A percentile compares a stretch with the other conserved stretches of the same genome.
Evolutionary conservation across 1,284 basidiomycete genomes (phyloP).

Genomic region (Vanrija sp.): DNA sequence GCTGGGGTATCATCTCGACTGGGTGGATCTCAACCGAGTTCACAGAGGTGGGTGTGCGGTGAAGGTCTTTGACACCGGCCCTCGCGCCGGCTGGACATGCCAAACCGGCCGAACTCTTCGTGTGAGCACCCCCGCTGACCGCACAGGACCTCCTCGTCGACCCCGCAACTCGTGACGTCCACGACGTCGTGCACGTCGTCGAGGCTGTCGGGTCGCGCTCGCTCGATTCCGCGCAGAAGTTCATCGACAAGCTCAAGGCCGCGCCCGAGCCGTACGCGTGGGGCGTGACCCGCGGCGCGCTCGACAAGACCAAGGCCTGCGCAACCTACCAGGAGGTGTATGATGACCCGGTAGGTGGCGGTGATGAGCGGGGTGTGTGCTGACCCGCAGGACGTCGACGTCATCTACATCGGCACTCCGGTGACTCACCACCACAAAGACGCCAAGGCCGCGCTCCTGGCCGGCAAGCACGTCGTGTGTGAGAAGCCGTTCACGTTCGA

Average conservation of each 20-base stretch:
- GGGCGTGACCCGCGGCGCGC: conserved; percentile 26
- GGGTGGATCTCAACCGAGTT: conserved; percentile 41
- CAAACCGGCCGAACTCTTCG: too few species aligned
- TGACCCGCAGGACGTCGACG: conserved; percentile 65
- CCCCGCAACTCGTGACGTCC: conserved; percentile 55
- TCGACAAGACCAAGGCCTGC: conserved; percentile 59
- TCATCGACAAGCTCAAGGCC: conserved; percentile 55
- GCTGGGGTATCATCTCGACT: conserved; percentile 49
- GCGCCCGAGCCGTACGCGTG: conserved; percentile 16
- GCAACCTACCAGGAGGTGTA: conserved; percentile 75
- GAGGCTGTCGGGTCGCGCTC: conserved; percentile 75
- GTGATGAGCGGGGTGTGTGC: conserved; percentile 39
- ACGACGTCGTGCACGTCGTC: conserved; percentile 72
- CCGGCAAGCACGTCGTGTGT: conserved; percentile 79
- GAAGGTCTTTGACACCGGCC: too few species aligned
- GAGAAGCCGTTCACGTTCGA: conserved; percentile 64
- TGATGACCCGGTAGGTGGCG: conserved; percentile 56
- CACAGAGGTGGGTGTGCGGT: conserved; percentile 22
- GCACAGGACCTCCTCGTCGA: conserved; percentile 28
- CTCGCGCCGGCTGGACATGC: too few species aligned
- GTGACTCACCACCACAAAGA: conserved; percentile 79
- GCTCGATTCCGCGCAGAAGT: conserved; percentile 63
- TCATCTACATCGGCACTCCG: conserved; percentile 78
- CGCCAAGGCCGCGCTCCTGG: conserved; percentile 67
- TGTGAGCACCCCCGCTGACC: not conserved